Percentiles rank a stretch among this genome's conserved stretches.
Conservation (phyloP, 768 basidiomycete genomes). For the Pulveroboletus sp. region DNA sequence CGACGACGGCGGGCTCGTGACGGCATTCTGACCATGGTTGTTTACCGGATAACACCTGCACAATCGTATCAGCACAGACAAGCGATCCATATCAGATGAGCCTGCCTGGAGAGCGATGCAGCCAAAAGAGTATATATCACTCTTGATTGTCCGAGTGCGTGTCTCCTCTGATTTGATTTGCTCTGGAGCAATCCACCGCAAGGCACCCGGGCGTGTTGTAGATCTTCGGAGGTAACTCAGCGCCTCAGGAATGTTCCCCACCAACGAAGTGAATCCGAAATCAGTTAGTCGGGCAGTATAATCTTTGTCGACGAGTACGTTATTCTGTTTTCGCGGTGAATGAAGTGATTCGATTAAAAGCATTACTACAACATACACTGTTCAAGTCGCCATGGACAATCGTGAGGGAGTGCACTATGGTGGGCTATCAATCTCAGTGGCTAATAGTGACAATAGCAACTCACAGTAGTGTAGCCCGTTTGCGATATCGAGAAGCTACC, state of each 20-base stretch:
- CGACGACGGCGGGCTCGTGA: neutral
- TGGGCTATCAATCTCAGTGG: neutral
- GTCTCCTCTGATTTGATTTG: slow-evolving; percentile 21
- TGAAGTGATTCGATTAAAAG: neutral
- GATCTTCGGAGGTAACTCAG: slow-evolving; percentile 5
- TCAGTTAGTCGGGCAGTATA: slow-evolving; percentile 40
- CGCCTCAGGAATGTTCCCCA: slow-evolving; percentile 3
- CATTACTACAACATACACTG: neutral
- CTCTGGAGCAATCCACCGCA: slow-evolving; percentile 43
- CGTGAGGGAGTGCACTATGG: slow-evolving; percentile 7
- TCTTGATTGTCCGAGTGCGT: slow-evolving; percentile 3
- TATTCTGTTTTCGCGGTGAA: slow-evolving; percentile 7
- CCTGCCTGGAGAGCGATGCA: slow-evolving; percentile 30
- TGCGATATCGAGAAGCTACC: slow-evolving; percentile 12
- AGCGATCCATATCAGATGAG: neutral
- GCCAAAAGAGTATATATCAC: slow-evolving; percentile 17
- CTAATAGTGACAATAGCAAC: neutral
- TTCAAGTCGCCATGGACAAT: slow-evolving; percentile 15
- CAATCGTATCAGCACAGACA: neutral
- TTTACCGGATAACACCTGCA: neutral
- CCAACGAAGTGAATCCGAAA: slow-evolving; percentile 37
- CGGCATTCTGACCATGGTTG: neutral
- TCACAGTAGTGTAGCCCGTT: slow-evolving; percentile 10
- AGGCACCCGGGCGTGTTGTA: slow-evolving; percentile 34
- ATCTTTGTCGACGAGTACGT: slow-evolving; percentile 13